Evolutionary conservation across 2,329 filamentous ascomycete species (phyloP).

Genomic region (Aspergillus sp.): DNA sequence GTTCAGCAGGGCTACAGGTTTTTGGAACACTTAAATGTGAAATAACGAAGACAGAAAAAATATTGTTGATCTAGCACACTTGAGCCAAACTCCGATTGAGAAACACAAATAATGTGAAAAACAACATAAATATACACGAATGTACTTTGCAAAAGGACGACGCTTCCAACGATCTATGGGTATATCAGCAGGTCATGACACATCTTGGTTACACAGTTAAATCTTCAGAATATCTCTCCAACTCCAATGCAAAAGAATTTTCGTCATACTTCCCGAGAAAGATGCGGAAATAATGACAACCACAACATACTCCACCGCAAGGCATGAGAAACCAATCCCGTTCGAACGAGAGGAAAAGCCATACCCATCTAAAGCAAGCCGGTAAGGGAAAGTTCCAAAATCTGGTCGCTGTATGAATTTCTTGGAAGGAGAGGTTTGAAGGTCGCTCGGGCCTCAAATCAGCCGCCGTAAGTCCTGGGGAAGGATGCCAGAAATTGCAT

Average conservation of each 20-base stretch:
- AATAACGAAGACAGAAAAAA: not conserved
- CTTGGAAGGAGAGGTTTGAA: not conserved
- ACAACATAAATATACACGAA: conserved; percentile 6
- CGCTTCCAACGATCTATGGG: conserved; percentile 21
- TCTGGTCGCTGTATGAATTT: conserved; percentile 6
- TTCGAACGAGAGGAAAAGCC: conserved; percentile 45
- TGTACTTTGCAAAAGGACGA: conserved; percentile 2
- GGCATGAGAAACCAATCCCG: conserved; percentile 46
- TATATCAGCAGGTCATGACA: conserved; percentile 18
- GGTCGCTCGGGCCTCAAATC: not conserved
- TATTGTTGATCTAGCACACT: not conserved
- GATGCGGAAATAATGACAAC: not conserved
- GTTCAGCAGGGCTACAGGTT: not conserved
- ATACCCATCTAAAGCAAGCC: conserved; percentile 41
- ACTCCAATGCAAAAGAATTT: not conserved
- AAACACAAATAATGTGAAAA: not conserved
- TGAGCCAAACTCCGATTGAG: not conserved
- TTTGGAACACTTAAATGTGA: not conserved
- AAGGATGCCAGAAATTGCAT: not conserved
- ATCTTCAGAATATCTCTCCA: conserved; percentile 1
- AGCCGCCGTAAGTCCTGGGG: not conserved
- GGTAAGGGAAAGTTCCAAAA: conserved; percentile 17
- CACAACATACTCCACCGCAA: conserved; percentile 14
- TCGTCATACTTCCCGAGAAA: not conserved
- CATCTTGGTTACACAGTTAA: conserved; percentile 11